Evolutionary conservation across 2,329 filamentous ascomycete species (phyloP).

Genomic region (Cercospora citrullina): DNA sequence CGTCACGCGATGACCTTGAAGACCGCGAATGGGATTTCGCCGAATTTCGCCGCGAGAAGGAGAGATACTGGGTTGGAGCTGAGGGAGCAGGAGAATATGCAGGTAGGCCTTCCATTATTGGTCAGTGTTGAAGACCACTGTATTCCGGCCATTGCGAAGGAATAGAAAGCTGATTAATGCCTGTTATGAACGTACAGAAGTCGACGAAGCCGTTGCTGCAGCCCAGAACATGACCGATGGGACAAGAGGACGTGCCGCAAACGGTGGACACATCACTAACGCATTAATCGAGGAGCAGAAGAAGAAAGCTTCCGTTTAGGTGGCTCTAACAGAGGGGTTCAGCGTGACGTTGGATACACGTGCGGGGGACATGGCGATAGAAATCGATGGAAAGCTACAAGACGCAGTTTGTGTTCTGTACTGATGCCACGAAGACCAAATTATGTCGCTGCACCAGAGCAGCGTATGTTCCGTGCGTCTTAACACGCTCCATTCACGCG

Average conservation of each 20-base stretch:
- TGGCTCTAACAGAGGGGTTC: background rate
- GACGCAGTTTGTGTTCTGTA: background rate
- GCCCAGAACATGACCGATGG: constrained; percentile 41
- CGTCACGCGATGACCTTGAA: constrained; percentile 58
- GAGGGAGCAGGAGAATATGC: constrained; percentile 50
- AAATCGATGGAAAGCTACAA: background rate
- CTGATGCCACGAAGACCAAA: background rate
- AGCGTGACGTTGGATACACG: constrained; percentile 2
- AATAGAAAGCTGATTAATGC: constrained; percentile 11
- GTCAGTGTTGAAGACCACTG: constrained; percentile 20
- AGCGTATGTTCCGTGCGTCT: background rate
- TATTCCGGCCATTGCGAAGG: background rate
- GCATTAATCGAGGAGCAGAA: constrained; percentile 32
- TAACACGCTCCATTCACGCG: background rate
- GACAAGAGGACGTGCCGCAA: constrained; percentile 47
- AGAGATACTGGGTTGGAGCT: constrained; percentile 58
- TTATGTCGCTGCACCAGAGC: background rate
- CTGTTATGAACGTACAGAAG: constrained; percentile 38
- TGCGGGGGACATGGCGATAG: background rate
- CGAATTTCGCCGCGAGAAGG: constrained; percentile 75
- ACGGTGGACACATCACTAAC: constrained; percentile 43
- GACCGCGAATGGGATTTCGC: constrained; percentile 83
- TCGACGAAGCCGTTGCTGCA: constrained; percentile 46
- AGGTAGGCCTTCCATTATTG: constrained; percentile 42
- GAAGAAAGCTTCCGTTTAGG: background rate